Evolutionary conservation across 208 protist genomes (phyloP).

Genomic region (Leishmania amazonensis): DNA sequence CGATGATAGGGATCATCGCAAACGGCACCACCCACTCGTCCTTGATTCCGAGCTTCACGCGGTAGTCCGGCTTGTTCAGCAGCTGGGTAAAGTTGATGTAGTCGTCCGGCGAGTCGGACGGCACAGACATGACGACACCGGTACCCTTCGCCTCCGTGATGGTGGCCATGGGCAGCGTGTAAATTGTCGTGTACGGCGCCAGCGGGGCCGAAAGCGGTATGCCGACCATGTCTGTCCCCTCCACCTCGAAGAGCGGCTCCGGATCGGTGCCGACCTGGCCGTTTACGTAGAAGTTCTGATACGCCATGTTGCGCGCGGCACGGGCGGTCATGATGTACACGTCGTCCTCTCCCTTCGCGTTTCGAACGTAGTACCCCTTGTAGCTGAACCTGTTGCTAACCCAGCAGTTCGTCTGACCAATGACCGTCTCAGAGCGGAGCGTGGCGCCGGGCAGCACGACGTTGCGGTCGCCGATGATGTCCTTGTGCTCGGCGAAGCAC

Average conservation of each 20-base stretch:
- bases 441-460: conserved; percentile 98
- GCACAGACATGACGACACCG: conserved; percentile 98
- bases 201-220: conserved; percentile 93
- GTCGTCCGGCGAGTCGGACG: conserved; percentile 99
- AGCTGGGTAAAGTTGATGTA: conserved; percentile 98
- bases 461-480: conserved; percentile 59
- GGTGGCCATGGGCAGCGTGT: conserved; percentile 98
- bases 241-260: conserved; percentile 87
- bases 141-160: conserved; percentile 98
- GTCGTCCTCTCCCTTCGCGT: conserved; percentile 76
- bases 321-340: conserved; percentile 96
- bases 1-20: conserved; percentile 96
- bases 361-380: conserved; percentile 92
- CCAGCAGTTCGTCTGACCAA: conserved; percentile 99
- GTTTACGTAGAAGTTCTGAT: conserved; percentile 93
- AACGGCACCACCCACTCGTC: conserved; percentile 97
- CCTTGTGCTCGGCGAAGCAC: conserved; percentile 60
- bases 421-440: conserved; percentile 99
- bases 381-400: conserved; percentile 97
- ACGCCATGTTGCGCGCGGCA: conserved; percentile 95
- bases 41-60: conserved; percentile 93
- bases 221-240: conserved; percentile 95
- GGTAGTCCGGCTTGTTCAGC: conserved; percentile 93
- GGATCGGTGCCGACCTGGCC: conserved; percentile 81
- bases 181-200: conserved; percentile 88